These are phyloP conservation scores for Chernovozyma sophiae-reginae DNA, from an alignment of 1,139 yeast species.

Conservation along the genomic window DNA sequence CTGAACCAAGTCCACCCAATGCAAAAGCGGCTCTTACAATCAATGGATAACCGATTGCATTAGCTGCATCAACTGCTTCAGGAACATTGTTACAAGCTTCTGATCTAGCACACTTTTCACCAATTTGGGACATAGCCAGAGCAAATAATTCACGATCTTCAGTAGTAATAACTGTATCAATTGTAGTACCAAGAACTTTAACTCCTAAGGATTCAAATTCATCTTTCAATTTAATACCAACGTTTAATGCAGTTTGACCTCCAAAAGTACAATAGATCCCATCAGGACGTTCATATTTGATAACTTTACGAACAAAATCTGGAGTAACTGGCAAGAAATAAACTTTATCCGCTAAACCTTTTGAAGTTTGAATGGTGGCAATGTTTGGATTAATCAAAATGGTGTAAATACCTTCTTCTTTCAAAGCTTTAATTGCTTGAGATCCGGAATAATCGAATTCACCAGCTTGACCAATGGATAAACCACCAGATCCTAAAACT, in stretches of 20 bases:
- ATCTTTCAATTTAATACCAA: conserved; percentile 91
- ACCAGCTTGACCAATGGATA: conserved; percentile 99
- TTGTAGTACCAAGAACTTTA: conserved; percentile 93
- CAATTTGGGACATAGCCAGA: conserved; percentile 88
- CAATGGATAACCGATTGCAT: conserved; percentile 88
- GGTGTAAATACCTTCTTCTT: conserved; percentile 96
- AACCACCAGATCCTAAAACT: conserved; percentile 97
- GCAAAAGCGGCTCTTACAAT: conserved; percentile 98
- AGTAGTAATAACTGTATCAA: conserved; percentile 92
- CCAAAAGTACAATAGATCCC: conserved; percentile 97
- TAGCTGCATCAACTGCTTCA: conserved; percentile 84
- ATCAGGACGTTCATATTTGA: conserved; percentile 92
- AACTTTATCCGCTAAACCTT: conserved; percentile 96
- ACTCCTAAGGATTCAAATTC: conserved; percentile 91
- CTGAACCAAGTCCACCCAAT: conserved; percentile 97
- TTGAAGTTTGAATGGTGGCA: conserved; percentile 97
- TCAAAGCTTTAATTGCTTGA: conserved; percentile 89
- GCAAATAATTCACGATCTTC: conserved; percentile 97
- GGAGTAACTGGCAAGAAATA: conserved; percentile 96
- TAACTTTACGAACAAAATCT: conserved; percentile 93
- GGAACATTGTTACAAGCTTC: conserved; percentile 75
- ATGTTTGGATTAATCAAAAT: conserved; percentile 94
- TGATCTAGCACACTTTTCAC: conserved; percentile 91
- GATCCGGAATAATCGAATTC: conserved; percentile 99
- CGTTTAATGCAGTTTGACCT: conserved; percentile 96